A percentile compares a stretch with the other conserved stretches of the same genome.
Conservation (phyloP, 768 basidiomycete species). For the Porphyrellus cyaneotinctus region DNA sequence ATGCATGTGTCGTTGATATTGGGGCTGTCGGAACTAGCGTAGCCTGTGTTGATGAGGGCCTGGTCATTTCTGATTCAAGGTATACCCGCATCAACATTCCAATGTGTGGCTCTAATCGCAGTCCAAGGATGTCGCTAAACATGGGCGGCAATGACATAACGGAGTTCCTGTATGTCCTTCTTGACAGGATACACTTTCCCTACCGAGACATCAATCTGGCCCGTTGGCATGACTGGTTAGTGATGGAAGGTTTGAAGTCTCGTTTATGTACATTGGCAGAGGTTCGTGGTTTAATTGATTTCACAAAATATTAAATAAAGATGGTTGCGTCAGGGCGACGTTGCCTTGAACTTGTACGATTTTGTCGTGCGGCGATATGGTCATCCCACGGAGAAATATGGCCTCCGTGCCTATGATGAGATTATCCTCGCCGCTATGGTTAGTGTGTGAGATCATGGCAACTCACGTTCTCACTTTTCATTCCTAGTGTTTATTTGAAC, state of each 20-base stretch:
- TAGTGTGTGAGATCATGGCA: constrained; percentile 18
- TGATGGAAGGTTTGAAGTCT: constrained; percentile 89
- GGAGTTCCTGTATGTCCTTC: constrained; percentile 74
- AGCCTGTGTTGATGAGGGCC: constrained; percentile 92
- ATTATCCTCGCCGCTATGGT: constrained; percentile 94
- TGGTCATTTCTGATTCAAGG: constrained; percentile 86
- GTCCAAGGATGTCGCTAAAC: constrained; percentile 65
- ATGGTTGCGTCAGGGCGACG: constrained; percentile 58
- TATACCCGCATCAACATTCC: constrained; percentile 29
- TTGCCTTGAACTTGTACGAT: constrained; percentile 87
- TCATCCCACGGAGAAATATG: constrained; percentile 79
- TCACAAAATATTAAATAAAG: constrained; percentile 4
- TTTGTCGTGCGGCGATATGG: constrained; percentile 80
- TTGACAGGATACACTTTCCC: constrained; percentile 81
- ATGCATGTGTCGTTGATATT: constrained; percentile 94
- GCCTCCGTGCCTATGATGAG: constrained; percentile 90
- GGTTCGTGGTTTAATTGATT: constrained; percentile 42
- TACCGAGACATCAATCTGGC: constrained; percentile 80
- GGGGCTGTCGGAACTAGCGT: constrained; percentile 82
- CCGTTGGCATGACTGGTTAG: constrained; percentile 78
- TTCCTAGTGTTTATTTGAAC: constrained; percentile 83
- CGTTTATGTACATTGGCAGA: constrained; percentile 83
- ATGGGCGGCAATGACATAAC: constrained; percentile 97
- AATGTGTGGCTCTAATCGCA: constrained; percentile 3
- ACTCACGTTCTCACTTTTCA: neutral